Evolutionary conservation across 441 rosid species (phyloP).

Genomic region (Gossypium davidsonii): DNA sequence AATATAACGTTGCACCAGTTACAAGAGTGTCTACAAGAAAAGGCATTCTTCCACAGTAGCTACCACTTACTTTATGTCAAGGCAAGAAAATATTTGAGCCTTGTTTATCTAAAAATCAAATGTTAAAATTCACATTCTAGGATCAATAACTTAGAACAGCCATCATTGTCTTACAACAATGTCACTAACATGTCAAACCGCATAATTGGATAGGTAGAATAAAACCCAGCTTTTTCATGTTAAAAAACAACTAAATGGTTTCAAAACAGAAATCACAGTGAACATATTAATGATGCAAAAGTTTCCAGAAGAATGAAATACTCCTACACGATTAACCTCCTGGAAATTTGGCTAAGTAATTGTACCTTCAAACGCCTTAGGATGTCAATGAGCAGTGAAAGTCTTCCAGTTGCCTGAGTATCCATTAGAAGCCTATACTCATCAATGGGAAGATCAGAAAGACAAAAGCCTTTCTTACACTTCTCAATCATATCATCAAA

Average conservation of each 20-base stretch:
- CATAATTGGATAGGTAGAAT: neutral
- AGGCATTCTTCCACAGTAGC: neutral
- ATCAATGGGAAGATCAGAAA: conserved; percentile 63
- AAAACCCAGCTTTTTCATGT: neutral
- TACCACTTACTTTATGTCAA: neutral
- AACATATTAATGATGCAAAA: neutral
- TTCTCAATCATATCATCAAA: conserved; percentile 69
- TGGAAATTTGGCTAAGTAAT: conserved; percentile 13
- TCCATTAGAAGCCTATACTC: conserved; percentile 76
- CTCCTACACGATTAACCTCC: conserved; percentile 4
- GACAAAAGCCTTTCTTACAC: conserved; percentile 65
- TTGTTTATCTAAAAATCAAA: neutral
- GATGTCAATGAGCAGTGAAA: conserved; percentile 74
- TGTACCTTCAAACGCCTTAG: conserved; percentile 83
- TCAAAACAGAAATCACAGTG: neutral
- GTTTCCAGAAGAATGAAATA: neutral
- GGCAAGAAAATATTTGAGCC: neutral
- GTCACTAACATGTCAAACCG: neutral
- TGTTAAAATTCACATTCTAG: conserved; percentile 1
- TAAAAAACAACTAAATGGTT: neutral
- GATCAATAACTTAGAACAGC: neutral
- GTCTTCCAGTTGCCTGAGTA: conserved; percentile 73
- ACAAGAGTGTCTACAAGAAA: neutral
- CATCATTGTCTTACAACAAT: neutral
- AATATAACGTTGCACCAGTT: neutral